Base-by-base conservation (phyloP, 371 early-diverging fungal genomes). In the Sporodiniella umbellata region DNA sequence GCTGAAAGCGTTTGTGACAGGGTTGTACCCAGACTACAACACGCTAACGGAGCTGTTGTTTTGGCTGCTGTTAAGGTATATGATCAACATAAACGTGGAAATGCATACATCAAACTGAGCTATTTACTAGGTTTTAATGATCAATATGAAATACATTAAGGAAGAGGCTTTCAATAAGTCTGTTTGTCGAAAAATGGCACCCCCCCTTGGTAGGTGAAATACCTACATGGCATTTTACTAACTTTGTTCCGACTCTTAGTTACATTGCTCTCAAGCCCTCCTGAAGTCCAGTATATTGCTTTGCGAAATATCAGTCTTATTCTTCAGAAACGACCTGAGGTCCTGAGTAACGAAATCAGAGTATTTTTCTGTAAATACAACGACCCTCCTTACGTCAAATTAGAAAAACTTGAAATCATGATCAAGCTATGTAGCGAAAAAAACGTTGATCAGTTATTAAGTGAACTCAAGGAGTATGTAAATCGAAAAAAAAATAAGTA, bases 361-460 rank as follows among this genome's bases (percentile, higher is more conserved):
- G 92, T 95, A 17, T 98, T 99, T 72, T 99, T 98, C 63, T 95
- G 95, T 74, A 98, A 96, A 74, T 99, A 95, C 78, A 94, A 98
- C 66, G 99, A 99, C 70, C 98, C 99, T 17, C 91, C 90, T 56
- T 98, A 96, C 62, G 97, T 99, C 45, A 99, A 98, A 64, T 78
- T 94, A 42, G 96, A 92, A 49, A 99, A 99, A 63, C 83, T 99
- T 15, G 95, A 95, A 65, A 90, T 96, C 44, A 89, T 99, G 49
- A 86, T 97, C 68, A 82, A 88, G 57, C 79, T 98, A 19, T 84
- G 87, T 35, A 88, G 83, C 54, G 88, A 85, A 24, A 70, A 77
- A 15, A 99, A 94, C 58, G 88, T 94, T 3, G 93, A 91, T 58
- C 90, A 94, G 55, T 85, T 99, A 17, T 68, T 99, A 19, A 84